Percentiles rank a stretch among this genome's conserved stretches.
phyloP scores from a whole-genome alignment of 371 early-diverging fungal species.

The Neoconidiobolus thromboides region DNA sequence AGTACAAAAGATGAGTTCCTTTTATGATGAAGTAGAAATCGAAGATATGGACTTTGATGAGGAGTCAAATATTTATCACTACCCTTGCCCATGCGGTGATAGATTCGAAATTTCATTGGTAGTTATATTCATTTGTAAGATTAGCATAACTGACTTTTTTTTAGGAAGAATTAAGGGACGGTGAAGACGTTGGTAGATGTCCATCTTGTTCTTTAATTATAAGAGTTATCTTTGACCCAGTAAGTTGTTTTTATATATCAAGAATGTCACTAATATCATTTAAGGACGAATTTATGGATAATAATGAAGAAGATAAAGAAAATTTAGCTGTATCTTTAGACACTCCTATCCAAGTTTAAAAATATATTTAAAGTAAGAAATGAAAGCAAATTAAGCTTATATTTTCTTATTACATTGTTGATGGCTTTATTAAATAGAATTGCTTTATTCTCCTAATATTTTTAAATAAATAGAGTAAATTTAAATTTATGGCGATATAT shows the following conservation, averaged over 20 bases:
- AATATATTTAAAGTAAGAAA: no score
- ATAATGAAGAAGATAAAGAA: background rate
- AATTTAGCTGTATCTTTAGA: no score
- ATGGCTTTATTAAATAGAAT: no score
- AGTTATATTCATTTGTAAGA: background rate
- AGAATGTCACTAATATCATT: background rate
- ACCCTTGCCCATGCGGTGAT: slow-evolving; percentile 99
- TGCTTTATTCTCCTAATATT: no score
- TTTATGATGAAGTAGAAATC: slow-evolving; percentile 51
- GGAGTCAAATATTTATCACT: slow-evolving; percentile 63
- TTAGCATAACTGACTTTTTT: background rate
- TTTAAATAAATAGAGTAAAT: no score
- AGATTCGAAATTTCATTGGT: slow-evolving; percentile 69
- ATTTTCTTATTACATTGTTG: no score
- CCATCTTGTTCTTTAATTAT: slow-evolving; percentile 93
- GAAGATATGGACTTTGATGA: slow-evolving; percentile 94
- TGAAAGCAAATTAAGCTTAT: no score
- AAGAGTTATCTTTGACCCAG: slow-evolving; percentile 64
- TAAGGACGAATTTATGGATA: background rate
- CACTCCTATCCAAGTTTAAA: no score
- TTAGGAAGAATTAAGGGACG: slow-evolving; percentile 70
- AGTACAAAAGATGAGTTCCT: slow-evolving; percentile 29
- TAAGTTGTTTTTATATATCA: slow-evolving; percentile 6
- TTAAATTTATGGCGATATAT: no score
- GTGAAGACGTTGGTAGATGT: slow-evolving; percentile 89